Evolutionary conservation across 441 rosid species (phyloP).

Genomic region (Populus hybrid): DNA sequence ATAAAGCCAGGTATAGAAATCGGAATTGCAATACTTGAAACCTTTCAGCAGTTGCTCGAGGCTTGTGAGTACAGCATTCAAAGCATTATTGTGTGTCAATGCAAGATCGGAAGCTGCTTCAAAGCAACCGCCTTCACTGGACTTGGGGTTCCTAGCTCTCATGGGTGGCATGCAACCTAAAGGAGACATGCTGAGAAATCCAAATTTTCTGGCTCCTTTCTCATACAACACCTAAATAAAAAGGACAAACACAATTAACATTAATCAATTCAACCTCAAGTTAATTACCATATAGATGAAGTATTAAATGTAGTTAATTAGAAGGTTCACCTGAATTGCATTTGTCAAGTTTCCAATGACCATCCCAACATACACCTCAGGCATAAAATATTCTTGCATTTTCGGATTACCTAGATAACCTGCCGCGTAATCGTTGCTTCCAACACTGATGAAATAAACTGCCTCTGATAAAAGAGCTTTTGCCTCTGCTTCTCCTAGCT

Average conservation of each 20-base stretch:
- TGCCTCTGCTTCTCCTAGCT: constrained; percentile 32
- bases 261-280: background rate
- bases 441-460: constrained; percentile 51
- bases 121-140: constrained; percentile 33
- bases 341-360: constrained; percentile 58
- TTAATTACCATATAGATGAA: background rate
- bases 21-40: constrained; percentile 40
- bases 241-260: background rate
- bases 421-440: constrained; percentile 54
- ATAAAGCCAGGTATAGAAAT: constrained; percentile 39
- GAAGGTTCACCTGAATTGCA: constrained; percentile 32
- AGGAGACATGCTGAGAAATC: constrained; percentile 42
- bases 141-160: constrained; percentile 38
- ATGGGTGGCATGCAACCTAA: constrained; percentile 49
- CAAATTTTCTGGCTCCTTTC: constrained; percentile 55
- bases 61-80: constrained; percentile 32
- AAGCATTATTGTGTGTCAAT: constrained; percentile 43
- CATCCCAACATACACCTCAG: constrained; percentile 37
- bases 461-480: constrained; percentile 38
- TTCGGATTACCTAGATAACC: constrained; percentile 43
- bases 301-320: background rate
- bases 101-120: constrained; percentile 48
- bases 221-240: constrained; percentile 36
- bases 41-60: constrained; percentile 33
- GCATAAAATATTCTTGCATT: constrained; percentile 30